These are phyloP conservation scores for Toxicodendron radicans DNA, from an alignment of 345 rosid genomes.

Conservation along the genomic window DNA sequence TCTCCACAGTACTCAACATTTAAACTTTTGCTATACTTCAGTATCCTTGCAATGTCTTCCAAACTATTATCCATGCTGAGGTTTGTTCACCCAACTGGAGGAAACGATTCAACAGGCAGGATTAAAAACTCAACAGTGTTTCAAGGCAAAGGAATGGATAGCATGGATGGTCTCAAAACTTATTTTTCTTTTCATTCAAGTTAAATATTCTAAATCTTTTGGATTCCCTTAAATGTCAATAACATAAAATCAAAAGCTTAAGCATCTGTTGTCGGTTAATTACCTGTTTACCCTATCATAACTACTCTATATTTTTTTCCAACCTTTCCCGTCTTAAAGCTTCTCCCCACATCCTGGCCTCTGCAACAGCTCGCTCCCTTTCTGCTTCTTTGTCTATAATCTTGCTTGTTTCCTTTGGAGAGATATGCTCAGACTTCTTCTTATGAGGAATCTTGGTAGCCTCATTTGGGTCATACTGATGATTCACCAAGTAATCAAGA, in stretches of 20 bases:
- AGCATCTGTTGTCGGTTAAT: not conserved
- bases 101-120: not conserved
- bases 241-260: not conserved
- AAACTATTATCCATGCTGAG: constrained; percentile 1
- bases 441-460: not conserved
- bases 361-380: constrained; percentile 54
- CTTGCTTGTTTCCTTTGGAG: constrained; percentile 37
- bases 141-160: not conserved
- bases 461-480: constrained; percentile 19
- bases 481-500: constrained; percentile 43
- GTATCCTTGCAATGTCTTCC: constrained; percentile 1
- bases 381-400: constrained; percentile 34
- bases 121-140: not conserved
- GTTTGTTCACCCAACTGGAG: constrained; percentile 17
- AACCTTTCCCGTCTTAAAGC: constrained; percentile 42
- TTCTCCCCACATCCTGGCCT: constrained; percentile 72
- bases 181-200: no score
- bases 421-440: constrained; percentile 17
- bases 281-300: constrained; percentile 28
- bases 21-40: not conserved
- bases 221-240: not conserved
- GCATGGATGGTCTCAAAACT: not conserved
- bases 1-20: not conserved
- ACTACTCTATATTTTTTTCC: constrained; percentile 10
- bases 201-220: not conserved